Conservation (phyloP, 2,329 filamentous ascomycete genomes). For the Rutstroemia sp. region DNA sequence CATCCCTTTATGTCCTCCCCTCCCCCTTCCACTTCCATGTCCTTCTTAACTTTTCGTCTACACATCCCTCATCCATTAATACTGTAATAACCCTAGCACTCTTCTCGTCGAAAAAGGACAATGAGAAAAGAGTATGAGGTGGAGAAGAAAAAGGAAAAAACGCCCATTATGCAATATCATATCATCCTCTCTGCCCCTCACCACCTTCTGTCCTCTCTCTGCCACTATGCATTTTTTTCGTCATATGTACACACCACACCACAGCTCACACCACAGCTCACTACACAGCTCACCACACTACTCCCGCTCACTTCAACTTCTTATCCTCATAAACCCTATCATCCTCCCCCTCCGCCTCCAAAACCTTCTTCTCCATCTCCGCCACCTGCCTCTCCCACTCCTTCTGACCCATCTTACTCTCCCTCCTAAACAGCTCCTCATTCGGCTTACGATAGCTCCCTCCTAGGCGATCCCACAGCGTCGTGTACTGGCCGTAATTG, state of each 20-base stretch:
- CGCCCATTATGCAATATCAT: no score
- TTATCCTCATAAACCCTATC: constrained; percentile 25
- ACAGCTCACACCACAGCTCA: neutral
- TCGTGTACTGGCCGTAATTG: constrained; percentile 95
- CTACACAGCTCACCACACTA: neutral
- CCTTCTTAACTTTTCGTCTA: no score
- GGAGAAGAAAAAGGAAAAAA: no score
- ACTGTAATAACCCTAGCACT: no score
- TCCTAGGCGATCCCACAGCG: constrained; percentile 81
- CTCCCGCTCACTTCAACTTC: constrained; percentile 13
- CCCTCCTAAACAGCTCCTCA: constrained; percentile 73
- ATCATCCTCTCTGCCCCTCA: no score
- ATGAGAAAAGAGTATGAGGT: no score
- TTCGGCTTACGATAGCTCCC: constrained; percentile 84
- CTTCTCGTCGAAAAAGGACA: no score
- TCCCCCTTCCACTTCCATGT: no score
- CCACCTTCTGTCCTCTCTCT: no score
- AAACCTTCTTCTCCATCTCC: constrained; percentile 57
- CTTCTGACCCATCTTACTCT: constrained; percentile 74
- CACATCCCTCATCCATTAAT: no score
- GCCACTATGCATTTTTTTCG: neutral
- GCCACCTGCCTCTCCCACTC: constrained; percentile 77
- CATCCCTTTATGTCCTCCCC: no score
- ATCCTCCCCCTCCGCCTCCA: constrained; percentile 41
- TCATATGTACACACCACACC: neutral